Conservation (phyloP, 805 yeast genomes). For the Candida vartiovaarae region DNA sequence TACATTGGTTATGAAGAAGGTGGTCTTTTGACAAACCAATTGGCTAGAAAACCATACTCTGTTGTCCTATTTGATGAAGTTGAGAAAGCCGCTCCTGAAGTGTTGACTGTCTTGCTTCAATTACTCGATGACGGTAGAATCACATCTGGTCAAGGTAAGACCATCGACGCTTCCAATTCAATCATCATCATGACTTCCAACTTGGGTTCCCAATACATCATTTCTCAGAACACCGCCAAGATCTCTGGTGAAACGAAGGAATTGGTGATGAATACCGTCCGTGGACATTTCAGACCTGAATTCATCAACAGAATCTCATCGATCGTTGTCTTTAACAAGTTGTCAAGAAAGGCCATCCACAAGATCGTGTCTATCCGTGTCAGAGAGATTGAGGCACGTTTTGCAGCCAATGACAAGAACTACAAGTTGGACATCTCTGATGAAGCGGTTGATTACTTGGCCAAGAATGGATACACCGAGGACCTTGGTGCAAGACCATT, state of each 20-base stretch:
- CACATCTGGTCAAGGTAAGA: slow-evolving; percentile 90
- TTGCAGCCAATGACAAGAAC: slow-evolving; percentile 75
- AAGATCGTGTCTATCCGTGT: slow-evolving; percentile 86
- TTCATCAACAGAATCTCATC: slow-evolving; percentile 94
- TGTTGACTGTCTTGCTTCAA: slow-evolving; percentile 83
- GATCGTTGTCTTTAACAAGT: slow-evolving; percentile 86
- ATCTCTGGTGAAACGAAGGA: slow-evolving; percentile 65
- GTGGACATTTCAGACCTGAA: slow-evolving; percentile 92
- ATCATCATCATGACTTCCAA: slow-evolving; percentile 96
- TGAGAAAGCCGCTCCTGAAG: slow-evolving; percentile 98
- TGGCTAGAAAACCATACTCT: slow-evolving; percentile 87
- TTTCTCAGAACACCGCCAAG: slow-evolving; percentile 55
- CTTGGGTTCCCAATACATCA: slow-evolving; percentile 88
- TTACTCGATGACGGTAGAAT: slow-evolving; percentile 95
- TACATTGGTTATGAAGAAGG: slow-evolving; percentile 97
- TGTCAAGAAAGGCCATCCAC: slow-evolving; percentile 84
- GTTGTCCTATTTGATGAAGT: slow-evolving; percentile 97
- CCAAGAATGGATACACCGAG: slow-evolving; percentile 81
- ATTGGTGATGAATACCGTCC: slow-evolving; percentile 76
- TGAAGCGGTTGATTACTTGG: slow-evolving; percentile 73
- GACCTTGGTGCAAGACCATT: slow-evolving; percentile 97
- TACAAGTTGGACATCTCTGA: slow-evolving; percentile 66
- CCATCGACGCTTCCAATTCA: slow-evolving; percentile 86
- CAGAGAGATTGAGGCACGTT: slow-evolving; percentile 77
- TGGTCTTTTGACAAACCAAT: slow-evolving; percentile 89